Percentiles rank a stretch among this genome's conserved stretches.
Evolutionary conservation across 306 rosid genomes (phyloP).

Genomic region (peach (Prunus persica)): Prunus_persica_NCBIv2 NC_034013.1:13258501-13259000

Average conservation of each 20-base stretch:
- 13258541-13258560: neutral
- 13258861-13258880: too few species aligned
- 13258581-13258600: neutral
- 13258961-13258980: too few species aligned
- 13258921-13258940: too few species aligned
- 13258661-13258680: neutral
- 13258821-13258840: slow-evolving; percentile 6
- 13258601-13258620: neutral
- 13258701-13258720: slow-evolving; percentile 22
- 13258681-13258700: slow-evolving; percentile 16
- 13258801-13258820: neutral
- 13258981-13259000: too few species aligned
- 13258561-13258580: neutral
- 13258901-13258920: neutral
- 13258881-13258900: neutral
- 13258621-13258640: slow-evolving; percentile 7
- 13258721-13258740: slow-evolving; percentile 11
- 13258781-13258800: slow-evolving; percentile 9
- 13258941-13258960: too few species aligned
- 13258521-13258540: neutral
- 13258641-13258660: neutral
- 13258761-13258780: neutral
- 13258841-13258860: neutral
- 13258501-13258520: neutral
- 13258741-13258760: neutral